Conservation (phyloP, 1,284 basidiomycete species). For the Cystobasidium slooffiae region DNA sequence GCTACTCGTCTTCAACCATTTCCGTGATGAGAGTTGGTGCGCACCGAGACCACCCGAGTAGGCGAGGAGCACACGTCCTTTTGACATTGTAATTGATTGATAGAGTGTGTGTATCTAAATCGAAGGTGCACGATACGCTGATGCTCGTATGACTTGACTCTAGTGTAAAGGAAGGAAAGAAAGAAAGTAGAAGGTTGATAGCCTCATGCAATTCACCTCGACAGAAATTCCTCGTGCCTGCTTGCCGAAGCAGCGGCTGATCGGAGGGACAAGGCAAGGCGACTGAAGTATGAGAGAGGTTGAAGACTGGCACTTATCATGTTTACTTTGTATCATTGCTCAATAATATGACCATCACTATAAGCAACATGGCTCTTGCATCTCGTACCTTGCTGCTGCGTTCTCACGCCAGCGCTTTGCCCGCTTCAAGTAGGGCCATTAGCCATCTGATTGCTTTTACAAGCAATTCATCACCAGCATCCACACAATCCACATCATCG, state of each 20-base stretch:
- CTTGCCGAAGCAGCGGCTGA: no score
- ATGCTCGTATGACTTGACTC: not conserved
- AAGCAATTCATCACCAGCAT: not conserved
- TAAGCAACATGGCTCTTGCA: no score
- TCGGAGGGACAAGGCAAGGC: no score
- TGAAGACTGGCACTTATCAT: not conserved
- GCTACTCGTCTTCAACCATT: not conserved
- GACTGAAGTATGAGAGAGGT: no score
- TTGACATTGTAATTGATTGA: conserved; percentile 48
- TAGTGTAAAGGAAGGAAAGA: no score
- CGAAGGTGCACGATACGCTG: not conserved
- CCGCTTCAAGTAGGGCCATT: not conserved
- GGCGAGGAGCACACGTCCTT: conserved; percentile 86
- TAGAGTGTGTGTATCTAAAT: not conserved
- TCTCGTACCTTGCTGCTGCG: not conserved
- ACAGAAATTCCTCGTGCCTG: no score
- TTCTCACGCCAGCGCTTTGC: not conserved
- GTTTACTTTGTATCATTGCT: not conserved
- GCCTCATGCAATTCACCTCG: no score
- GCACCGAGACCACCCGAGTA: conserved; percentile 97
- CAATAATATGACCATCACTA: no score
- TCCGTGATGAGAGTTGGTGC: not conserved
- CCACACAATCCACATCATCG: not conserved
- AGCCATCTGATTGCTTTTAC: not conserved
- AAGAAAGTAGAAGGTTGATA: no score